Percentiles rank a stretch among this genome's conserved stretches.
These are phyloP conservation scores for Oropetium thomaeum DNA, from an alignment of 176 grass and related monocot genomes.

Conservation along the genomic window DNA sequence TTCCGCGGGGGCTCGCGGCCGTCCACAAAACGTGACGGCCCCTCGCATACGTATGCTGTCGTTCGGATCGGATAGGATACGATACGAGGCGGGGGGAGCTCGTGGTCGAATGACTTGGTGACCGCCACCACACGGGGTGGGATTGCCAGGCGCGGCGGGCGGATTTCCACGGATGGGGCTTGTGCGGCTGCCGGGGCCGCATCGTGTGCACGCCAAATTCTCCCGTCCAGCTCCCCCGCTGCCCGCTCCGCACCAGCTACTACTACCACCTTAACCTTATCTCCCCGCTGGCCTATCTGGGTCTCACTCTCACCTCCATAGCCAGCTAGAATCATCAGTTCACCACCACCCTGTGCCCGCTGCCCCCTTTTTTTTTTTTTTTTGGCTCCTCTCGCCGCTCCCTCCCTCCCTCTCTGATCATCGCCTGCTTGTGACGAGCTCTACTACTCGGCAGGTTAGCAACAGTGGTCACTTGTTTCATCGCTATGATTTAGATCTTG, in stretches of 20 bases:
- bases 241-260: not conserved
- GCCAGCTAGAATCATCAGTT: not conserved
- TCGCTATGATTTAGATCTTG: not conserved
- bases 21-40: conserved; percentile 22
- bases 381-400: not conserved
- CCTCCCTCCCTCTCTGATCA: not conserved
- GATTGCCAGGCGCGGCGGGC: conserved; percentile 1
- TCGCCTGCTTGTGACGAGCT: not conserved
- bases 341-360: too few species aligned
- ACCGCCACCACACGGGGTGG: conserved; percentile 32
- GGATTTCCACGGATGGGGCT: conserved; percentile 57
- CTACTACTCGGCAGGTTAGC: not conserved
- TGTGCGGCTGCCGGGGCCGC: conserved; percentile 55
- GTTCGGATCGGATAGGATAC: not conserved
- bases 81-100: not conserved
- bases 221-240: not conserved
- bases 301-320: conserved; percentile 23
- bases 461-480: not conserved
- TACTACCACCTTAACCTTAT: conserved; percentile 28
- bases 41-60: not conserved
- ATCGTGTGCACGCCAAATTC: conserved; percentile 39
- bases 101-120: conserved; percentile 1
- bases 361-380: too few species aligned
- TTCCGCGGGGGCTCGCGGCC: too few species aligned
- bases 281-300: not conserved